These are phyloP conservation scores for Bipolaris oryzae DNA, from an alignment of 2,329 filamentous ascomycete genomes.

Conservation along the genomic window DNA sequence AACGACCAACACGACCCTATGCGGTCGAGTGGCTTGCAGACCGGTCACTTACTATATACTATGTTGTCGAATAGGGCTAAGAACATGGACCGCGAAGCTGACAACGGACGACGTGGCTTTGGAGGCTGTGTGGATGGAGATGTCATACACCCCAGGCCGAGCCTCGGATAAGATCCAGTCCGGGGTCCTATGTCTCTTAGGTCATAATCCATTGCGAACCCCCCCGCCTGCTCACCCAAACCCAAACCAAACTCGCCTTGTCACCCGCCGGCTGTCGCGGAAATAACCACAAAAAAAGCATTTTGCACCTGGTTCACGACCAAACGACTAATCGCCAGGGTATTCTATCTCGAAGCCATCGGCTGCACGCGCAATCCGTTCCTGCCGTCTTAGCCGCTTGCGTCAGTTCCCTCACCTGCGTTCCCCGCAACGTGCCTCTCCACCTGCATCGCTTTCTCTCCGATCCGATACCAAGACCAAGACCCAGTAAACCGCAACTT, in stretches of 20 bases:
- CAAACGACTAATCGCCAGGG: not conserved
- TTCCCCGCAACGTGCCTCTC: not conserved
- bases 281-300: not conserved
- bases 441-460: not conserved
- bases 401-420: conserved; percentile 1
- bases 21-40: not conserved
- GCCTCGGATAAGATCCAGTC: conserved; percentile 3
- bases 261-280: not conserved
- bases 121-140: conserved; percentile 19
- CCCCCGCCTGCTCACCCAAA: not conserved
- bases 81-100: not conserved
- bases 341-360: not conserved
- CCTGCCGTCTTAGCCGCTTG: not conserved
- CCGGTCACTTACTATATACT: not conserved
- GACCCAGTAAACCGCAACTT: not conserved
- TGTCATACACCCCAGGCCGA: conserved; percentile 15
- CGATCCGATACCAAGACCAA: not conserved
- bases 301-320: not conserved
- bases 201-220: not conserved
- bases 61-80: not conserved
- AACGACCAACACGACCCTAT: not conserved
- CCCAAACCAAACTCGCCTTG: not conserved
- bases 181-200: not conserved
- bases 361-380: not conserved
- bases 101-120: conserved; percentile 18